Evolutionary conservation across 2,329 filamentous ascomycete genomes (phyloP).

Genomic region (Colletotrichum cordylinicola): DNA sequence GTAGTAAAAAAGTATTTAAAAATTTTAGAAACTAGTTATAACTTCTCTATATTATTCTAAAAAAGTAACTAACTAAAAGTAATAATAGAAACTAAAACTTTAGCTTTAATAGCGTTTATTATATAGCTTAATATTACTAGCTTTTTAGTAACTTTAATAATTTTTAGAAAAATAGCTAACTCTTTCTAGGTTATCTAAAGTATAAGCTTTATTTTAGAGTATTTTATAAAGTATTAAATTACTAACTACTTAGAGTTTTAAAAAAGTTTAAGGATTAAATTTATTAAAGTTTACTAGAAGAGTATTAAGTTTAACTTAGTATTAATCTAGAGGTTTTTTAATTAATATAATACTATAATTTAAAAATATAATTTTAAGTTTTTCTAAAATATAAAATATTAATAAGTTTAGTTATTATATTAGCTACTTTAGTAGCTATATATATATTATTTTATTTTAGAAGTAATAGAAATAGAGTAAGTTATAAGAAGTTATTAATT

Average conservation of each 20-base stretch:
- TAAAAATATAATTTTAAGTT: neutral
- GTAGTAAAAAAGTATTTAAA: no score
- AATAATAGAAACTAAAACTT: no score
- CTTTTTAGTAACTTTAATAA: neutral
- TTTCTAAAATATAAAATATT: neutral
- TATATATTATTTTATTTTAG: neutral
- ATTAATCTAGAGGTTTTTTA: neutral
- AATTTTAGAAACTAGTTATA: no score
- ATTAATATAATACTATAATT: neutral
- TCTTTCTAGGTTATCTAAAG: neutral
- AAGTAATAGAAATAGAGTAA: neutral
- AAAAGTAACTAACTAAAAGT: no score
- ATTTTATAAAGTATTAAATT: neutral
- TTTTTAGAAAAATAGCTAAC: neutral
- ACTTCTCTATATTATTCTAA: no score
- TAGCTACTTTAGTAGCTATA: neutral
- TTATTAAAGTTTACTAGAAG: neutral
- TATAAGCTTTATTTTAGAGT: neutral
- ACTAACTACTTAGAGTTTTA: neutral
- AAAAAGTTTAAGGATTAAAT: neutral
- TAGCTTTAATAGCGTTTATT: neutral
- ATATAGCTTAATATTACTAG: neutral
- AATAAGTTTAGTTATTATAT: neutral
- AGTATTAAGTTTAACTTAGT: neutral
- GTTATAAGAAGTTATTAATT: neutral